Evolutionary conservation across 2,329 filamentous ascomycete genomes (phyloP).

Genomic region (Metarhizium humberi): DNA sequence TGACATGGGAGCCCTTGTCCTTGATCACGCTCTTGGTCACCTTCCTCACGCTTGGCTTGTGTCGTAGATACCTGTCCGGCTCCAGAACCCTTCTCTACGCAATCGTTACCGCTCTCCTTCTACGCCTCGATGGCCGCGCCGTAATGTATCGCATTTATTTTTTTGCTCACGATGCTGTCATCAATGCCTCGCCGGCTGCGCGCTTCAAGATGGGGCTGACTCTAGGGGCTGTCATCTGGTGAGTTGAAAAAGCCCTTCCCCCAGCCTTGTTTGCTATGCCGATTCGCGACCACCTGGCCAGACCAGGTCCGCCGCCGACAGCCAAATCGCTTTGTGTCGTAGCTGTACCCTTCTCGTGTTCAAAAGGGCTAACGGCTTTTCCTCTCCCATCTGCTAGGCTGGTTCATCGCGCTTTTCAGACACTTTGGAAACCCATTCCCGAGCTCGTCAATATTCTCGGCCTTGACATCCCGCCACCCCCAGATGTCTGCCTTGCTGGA

Average conservation of each 20-base stretch:
- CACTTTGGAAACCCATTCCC: conserved; percentile 82
- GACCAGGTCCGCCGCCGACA: not conserved
- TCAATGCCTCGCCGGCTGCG: conserved; percentile 36
- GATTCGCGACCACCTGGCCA: not conserved
- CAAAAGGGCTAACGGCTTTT: conserved; percentile 7
- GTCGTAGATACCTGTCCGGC: conserved; percentile 23
- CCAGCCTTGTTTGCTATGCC: conserved; percentile 2
- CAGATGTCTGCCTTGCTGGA: conserved; percentile 81
- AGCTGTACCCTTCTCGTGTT: not conserved
- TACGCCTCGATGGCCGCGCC: conserved; percentile 23
- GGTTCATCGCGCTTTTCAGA: conserved; percentile 76
- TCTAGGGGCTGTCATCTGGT: conserved; percentile 45
- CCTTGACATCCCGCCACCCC: conserved; percentile 84
- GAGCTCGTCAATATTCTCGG: conserved; percentile 85
- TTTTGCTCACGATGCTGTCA: conserved; percentile 22
- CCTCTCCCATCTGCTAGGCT: conserved; percentile 46
- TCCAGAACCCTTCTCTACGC: conserved; percentile 22
- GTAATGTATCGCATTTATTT: conserved; percentile 19
- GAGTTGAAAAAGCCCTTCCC: conserved; percentile 16
- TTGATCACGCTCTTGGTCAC: conserved; percentile 30
- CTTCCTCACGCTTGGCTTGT: conserved; percentile 28
- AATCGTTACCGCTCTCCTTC: conserved; percentile 20
- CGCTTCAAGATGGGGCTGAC: conserved; percentile 48
- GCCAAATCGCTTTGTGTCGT: not conserved
- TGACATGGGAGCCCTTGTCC: conserved; percentile 33